Evolutionary conservation across 768 basidiomycete genomes (phyloP).

Genomic region (Peribolospora kevripleyi): DNA sequence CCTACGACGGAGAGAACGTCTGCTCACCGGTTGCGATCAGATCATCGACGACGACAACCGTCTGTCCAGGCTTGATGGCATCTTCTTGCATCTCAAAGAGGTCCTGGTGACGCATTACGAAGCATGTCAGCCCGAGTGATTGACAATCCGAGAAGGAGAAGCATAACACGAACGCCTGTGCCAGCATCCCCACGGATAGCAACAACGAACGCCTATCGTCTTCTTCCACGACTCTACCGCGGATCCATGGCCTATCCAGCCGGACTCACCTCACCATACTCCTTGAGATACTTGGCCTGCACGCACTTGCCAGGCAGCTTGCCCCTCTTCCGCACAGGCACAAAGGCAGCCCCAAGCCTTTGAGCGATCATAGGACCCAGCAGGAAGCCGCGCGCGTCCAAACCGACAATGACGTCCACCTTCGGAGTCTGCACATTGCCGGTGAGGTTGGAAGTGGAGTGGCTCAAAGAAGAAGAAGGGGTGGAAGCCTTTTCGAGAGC

Average conservation of each 20-base stretch:
- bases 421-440: conserved; percentile 19
- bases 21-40: conserved; percentile 72
- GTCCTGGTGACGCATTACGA: conserved; percentile 30
- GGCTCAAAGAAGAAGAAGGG: no score
- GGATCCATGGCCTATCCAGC: no score
- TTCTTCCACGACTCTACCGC: no score
- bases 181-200: background rate
- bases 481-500: conserved; percentile 10
- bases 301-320: conserved; percentile 79
- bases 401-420: conserved; percentile 76
- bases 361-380: conserved; percentile 78
- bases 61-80: conserved; percentile 57
- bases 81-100: conserved; percentile 86
- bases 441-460: no score
- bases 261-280: conserved; percentile 50
- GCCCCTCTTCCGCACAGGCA: conserved; percentile 78
- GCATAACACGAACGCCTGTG: background rate
- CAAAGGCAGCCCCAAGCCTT: conserved; percentile 76
- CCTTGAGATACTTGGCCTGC: conserved; percentile 58
- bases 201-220: conserved; percentile 13
- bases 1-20: background rate
- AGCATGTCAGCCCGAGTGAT: background rate
- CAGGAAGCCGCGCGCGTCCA: conserved; percentile 90
- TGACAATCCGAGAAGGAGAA: background rate
- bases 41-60: conserved; percentile 73